These are phyloP conservation scores for Diaporthe ilicicola DNA, from an alignment of 2,329 filamentous ascomycete genomes.

Conservation along the genomic window DNA sequence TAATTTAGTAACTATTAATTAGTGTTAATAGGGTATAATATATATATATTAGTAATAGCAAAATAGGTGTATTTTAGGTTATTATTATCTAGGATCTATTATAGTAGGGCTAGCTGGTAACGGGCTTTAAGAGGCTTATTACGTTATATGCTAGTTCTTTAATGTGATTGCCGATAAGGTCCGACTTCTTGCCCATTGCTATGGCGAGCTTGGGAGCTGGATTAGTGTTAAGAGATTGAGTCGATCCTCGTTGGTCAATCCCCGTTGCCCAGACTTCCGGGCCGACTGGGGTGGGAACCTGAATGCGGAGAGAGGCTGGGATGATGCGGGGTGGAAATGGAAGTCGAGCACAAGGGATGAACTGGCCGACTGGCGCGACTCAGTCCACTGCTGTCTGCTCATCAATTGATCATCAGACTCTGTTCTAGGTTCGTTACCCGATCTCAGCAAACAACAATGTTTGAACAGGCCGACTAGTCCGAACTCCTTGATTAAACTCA, in stretches of 20 bases:
- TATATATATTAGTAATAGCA: too few species aligned
- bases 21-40: too few species aligned
- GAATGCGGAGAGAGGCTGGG: slow-evolving; percentile 25
- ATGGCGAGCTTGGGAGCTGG: neutral
- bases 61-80: too few species aligned
- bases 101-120: too few species aligned
- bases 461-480: neutral
- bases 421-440: neutral
- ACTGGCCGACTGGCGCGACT: slow-evolving; percentile 16
- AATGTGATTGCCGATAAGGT: too few species aligned
- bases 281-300: slow-evolving; percentile 22
- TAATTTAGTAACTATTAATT: too few species aligned
- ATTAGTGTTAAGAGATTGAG: neutral
- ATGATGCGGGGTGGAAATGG: neutral
- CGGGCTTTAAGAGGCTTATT: too few species aligned
- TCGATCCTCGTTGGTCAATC: neutral
- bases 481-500: neutral
- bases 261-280: slow-evolving; percentile 24
- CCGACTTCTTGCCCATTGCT: neutral
- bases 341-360: neutral
- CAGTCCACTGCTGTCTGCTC: neutral
- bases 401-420: slow-evolving; percentile 24
- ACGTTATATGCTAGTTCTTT: too few species aligned
- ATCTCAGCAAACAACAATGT: too few species aligned
- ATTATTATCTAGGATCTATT: too few species aligned